Evolutionary conservation across 441 rosid genomes (phyloP), one percentile per base, ranked within the genome.

Genomic region (Raphanus hybrid): DNA sequence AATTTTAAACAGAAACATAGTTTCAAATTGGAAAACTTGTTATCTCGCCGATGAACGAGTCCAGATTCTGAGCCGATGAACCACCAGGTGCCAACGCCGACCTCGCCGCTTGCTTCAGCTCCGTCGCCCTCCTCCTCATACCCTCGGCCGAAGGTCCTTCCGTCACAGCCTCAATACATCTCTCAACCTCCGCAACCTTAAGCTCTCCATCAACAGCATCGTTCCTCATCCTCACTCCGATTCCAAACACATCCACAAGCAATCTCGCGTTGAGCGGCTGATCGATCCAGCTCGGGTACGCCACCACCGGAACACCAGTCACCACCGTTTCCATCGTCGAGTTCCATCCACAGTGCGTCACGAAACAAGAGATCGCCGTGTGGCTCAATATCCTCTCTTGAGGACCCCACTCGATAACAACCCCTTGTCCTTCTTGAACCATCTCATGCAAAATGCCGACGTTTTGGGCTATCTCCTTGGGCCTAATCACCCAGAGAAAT

Each of bases 261-360:
- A 84, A 70, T 73, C 70, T 75, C 1, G 90, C 85, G n/a, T 85
- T 77, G 0, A 77, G 50, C 2, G 85, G 78, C 73, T 88, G 90
- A 70, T 86, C 91, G 0, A 78, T 72, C 85, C 79, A 81, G n/a
- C 54, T 77, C 9, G 87, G 92, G 57, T 75, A 83, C 8, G 84
- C 88, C 18, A 85, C 78, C 20, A 84, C 81, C 7, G 91, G 90
- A 55, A 88, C 82, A 11, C 87, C 90, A 0, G 84, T 54, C 26
- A 35, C 80, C 62, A 88, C 63, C 1, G 87, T 76, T 79, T 88
- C 91, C 0, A 82, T 52, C 16, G 82, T 68, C 27, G 89, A 86
- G 64, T 86, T 88, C 89, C 87, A 86, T 0, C 91, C 90, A 12
- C 90, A 82, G 20, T 88, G 92, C 2, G 87, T 86, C 12, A 85